These are phyloP conservation scores for Fraxinus nigra DNA, from an alignment of 305 asterid species.

Conservation along the genomic window DNA sequence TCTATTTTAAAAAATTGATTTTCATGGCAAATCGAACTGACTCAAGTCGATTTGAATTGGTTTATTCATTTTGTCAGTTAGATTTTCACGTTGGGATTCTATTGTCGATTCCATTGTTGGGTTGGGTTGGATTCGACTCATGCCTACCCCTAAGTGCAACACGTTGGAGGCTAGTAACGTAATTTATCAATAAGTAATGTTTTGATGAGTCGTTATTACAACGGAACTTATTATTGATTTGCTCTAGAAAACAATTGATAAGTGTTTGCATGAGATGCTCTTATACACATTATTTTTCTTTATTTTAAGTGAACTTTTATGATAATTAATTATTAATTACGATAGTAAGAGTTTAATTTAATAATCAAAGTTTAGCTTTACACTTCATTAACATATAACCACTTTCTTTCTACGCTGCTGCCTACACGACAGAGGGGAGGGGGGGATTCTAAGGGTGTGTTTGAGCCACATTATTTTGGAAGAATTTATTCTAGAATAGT, in stretches of 20 bases:
- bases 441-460: no score
- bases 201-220: no score
- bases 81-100: no score
- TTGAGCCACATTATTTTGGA: no score
- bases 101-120: neutral
- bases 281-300: neutral
- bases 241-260: no score
- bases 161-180: neutral
- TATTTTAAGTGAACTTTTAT: neutral
- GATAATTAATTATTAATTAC: neutral
- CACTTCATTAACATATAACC: neutral
- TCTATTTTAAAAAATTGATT: no score
- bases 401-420: neutral
- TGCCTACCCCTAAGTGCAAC: neutral
- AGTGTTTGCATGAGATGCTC: neutral
- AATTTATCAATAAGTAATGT: neutral
- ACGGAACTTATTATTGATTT: neutral
- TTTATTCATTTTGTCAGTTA: neutral
- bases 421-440: neutral
- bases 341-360: no score
- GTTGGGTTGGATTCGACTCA: neutral
- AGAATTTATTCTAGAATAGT: no score
- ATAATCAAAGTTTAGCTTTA: neutral
- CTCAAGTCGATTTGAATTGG: neutral
- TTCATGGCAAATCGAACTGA: neutral